These are phyloP conservation scores for Anisodus acutangulus DNA, from an alignment of 257 asterid genomes.

Conservation along the genomic window DNA sequence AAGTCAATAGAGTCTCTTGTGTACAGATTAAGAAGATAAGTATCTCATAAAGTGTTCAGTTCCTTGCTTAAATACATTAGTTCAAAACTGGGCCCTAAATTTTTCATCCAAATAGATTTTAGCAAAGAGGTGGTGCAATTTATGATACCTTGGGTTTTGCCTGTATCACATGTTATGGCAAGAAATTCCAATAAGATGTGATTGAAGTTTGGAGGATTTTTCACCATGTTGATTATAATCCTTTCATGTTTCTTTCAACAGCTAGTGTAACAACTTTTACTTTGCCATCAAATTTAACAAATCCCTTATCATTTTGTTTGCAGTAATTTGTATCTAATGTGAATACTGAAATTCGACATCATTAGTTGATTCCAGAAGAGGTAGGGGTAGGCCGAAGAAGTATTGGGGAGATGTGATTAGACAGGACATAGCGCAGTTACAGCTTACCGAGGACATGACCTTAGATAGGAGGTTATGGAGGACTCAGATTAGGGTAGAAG, in stretches of 20 bases:
- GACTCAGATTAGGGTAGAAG: too few relatives aligned
- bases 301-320: not conserved
- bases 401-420: too few relatives aligned
- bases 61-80: slow-evolving; percentile 15
- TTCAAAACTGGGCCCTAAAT: not conserved
- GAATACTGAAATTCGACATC: not conserved
- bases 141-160: slow-evolving; percentile 7
- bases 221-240: not conserved
- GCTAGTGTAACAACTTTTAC: not conserved
- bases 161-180: slow-evolving; percentile 1
- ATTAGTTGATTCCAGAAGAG: not conserved
- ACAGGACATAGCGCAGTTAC: too few relatives aligned
- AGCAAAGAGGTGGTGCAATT: not conserved
- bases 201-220: not conserved
- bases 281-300: not conserved
- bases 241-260: not conserved
- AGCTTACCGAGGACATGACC: too few relatives aligned
- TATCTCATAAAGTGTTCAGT: slow-evolving; percentile 20
- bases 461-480: too few relatives aligned
- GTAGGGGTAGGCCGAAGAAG: too few relatives aligned
- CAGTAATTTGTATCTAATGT: not conserved
- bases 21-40: slow-evolving; percentile 60
- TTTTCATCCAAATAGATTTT: slow-evolving; percentile 6
- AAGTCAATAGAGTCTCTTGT: slow-evolving; percentile 65
- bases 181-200: not conserved